Percentiles rank a stretch among this genome's conserved stretches.
Conservation (phyloP, 495 filamentous ascomycete species). For the Aspergillus heteromorphus region DNA sequence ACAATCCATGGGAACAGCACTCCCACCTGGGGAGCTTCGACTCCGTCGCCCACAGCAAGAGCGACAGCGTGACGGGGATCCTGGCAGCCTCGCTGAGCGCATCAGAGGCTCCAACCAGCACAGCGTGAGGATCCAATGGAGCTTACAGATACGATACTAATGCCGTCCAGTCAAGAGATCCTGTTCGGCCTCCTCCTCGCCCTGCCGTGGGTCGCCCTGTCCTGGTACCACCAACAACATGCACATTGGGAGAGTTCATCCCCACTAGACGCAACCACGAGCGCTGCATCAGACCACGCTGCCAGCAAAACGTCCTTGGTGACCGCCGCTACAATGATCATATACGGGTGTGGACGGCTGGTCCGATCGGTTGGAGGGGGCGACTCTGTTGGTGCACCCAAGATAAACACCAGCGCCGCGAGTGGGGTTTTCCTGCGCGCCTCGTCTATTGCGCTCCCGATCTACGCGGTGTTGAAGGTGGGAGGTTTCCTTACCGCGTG, state of each 20-base stretch:
- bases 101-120: conserved; percentile 3
- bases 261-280: background rate
- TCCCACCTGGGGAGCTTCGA: background rate
- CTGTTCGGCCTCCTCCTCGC: conserved; percentile 27
- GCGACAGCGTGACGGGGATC: conserved; percentile 7
- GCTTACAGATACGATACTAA: conserved; percentile 9
- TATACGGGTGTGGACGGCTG: conserved; percentile 26
- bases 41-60: conserved; percentile 6
- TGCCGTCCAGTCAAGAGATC: conserved; percentile 26
- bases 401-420: conserved; percentile 11
- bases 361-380: conserved; percentile 12
- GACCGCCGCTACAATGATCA: conserved; percentile 20
- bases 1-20: background rate
- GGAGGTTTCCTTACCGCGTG: conserved; percentile 51
- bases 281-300: conserved; percentile 8
- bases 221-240: conserved; percentile 35
- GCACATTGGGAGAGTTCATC: conserved; percentile 13
- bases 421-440: conserved; percentile 21
- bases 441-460: conserved; percentile 44
- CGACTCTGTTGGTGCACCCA: conserved; percentile 14
- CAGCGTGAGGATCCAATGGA: conserved; percentile 5
- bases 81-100: background rate
- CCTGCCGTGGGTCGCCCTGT: conserved; percentile 38
- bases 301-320: conserved; percentile 7
- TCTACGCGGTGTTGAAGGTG: conserved; percentile 52